phyloP scores from a whole-genome alignment of 2,329 filamentous ascomycete species.

The Aspergillus sp. region DNA sequence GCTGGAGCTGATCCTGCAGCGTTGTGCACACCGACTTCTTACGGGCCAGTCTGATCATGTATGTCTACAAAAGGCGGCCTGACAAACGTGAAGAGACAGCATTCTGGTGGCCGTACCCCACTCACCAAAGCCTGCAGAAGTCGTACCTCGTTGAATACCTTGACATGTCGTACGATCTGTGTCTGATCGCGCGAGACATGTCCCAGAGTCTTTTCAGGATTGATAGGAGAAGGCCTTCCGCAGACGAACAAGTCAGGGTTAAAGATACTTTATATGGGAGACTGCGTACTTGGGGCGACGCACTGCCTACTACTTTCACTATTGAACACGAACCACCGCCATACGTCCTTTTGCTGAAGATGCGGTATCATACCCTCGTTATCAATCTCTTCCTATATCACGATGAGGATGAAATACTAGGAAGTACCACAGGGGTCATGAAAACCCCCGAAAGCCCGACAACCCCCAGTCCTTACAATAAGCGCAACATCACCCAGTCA shows the following conservation, averaged over 20 bases:
- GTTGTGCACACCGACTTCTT: conserved; percentile 38
- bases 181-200: conserved; percentile 36
- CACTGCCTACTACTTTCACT: conserved; percentile 31
- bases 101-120: conserved; percentile 35
- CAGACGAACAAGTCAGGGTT: conserved; percentile 18
- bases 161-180: conserved; percentile 34
- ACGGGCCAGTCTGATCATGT: conserved; percentile 33
- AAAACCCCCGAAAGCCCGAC: conserved; percentile 32
- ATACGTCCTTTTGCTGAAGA: conserved; percentile 31
- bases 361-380: conserved; percentile 35
- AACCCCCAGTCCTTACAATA: conserved; percentile 20
- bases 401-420: conserved; percentile 18
- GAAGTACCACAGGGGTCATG: conserved; percentile 19
- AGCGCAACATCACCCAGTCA: conserved; percentile 23
- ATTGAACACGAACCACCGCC: conserved; percentile 27
- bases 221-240: conserved; percentile 6
- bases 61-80: conserved; percentile 32
- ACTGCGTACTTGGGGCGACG: conserved; percentile 30
- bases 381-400: conserved; percentile 38
- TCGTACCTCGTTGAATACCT: conserved; percentile 33
- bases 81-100: conserved; percentile 20
- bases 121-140: conserved; percentile 26
- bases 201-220: conserved; percentile 32
- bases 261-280: conserved; percentile 31
- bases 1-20: conserved; percentile 16